Base-by-base conservation (phyloP, 2,329 filamentous ascomycete species). In the Gremmenia infestans region DNA sequence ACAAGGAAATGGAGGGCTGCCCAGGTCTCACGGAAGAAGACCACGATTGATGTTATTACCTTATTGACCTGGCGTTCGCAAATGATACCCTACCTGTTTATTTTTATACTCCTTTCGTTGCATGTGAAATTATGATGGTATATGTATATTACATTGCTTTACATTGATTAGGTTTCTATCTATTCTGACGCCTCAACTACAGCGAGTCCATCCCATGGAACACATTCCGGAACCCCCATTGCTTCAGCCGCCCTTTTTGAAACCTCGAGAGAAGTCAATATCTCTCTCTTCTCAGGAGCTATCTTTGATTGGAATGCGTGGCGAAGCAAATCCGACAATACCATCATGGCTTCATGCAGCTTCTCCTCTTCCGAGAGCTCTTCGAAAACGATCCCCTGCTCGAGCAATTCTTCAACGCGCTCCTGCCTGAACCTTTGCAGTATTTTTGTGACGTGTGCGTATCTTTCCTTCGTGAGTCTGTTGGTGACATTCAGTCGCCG, bases 21-120 rank as follows among this genome's bases (percentile, higher is more conserved):
- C 93, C 94, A 0, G 94, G 94, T 0, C 54, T 86, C 37, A 88
- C 85, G 0, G 94, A 97, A 72, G 91, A 96, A 67, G 92, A 97
- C 65, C 83, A 87, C 59, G 82, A 86, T 64, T 81, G 58, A 67
- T n/a, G 36, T n/a, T 42, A 50, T 32, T 37, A 48, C 25, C 47
- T 35, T 25, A 17, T 48, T 54, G 59, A 23, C 47, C 23, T 48
- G 43, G 56, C 54, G 56, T 60, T 61, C 32, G 52, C 53, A 62
- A 53, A 63, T 65, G 60, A 68, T 67, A 67, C 62, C 64, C 65
- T 61, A 53, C 15, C 19, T 46, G 25, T 49, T 22, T 45, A 12
- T 14, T 11, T 14, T 45, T 45, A 2, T 6, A 25, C 5, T 45
- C 22, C 5, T 19, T 25, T 45, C 12, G 17, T 45, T 45, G 19